phyloP scores from a whole-genome alignment of 768 basidiomycete genomes.

The Amyloporia xantha region DNA sequence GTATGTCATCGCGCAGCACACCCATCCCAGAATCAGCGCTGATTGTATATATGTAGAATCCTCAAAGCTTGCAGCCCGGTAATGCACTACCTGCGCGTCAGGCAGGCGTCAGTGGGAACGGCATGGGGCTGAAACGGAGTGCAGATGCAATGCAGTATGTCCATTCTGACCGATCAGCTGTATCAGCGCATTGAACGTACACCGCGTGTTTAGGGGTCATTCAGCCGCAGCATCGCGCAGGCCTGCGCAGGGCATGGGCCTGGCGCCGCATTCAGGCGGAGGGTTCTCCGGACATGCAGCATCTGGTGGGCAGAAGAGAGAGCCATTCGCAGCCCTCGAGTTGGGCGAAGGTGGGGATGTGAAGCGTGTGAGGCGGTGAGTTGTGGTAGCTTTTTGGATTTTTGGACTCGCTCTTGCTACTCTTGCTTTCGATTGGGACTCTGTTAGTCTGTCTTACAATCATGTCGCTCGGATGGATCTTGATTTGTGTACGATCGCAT shows the following conservation, averaged over 20 bases:
- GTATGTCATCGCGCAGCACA: neutral
- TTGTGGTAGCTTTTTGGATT: neutral
- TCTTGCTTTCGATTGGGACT: neutral
- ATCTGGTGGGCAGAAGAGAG: constrained; percentile 8
- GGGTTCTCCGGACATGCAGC: neutral
- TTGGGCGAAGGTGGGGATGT: constrained; percentile 11
- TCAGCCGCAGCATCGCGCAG: no score
- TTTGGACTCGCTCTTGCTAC: neutral
- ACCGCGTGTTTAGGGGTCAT: no score
- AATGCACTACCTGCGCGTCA: neutral
- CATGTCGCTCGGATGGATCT: no score
- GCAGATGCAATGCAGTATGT: constrained; percentile 18
- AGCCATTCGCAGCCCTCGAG: constrained; percentile 12
- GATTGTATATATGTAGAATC: no score
- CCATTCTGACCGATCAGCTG: no score
- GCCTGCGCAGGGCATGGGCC: constrained; percentile 15
- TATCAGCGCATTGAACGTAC: no score
- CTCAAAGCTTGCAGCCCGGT: neutral
- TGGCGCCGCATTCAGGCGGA: constrained; percentile 5
- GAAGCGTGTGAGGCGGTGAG: constrained; percentile 12
- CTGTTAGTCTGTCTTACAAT: no score
- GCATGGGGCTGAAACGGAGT: constrained; percentile 10
- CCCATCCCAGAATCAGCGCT: no score
- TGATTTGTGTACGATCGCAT: no score
- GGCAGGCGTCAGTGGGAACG: neutral